Base-by-base conservation (phyloP, 2,329 filamentous ascomycete genomes). In the Ramichloridium luteum region DNA sequence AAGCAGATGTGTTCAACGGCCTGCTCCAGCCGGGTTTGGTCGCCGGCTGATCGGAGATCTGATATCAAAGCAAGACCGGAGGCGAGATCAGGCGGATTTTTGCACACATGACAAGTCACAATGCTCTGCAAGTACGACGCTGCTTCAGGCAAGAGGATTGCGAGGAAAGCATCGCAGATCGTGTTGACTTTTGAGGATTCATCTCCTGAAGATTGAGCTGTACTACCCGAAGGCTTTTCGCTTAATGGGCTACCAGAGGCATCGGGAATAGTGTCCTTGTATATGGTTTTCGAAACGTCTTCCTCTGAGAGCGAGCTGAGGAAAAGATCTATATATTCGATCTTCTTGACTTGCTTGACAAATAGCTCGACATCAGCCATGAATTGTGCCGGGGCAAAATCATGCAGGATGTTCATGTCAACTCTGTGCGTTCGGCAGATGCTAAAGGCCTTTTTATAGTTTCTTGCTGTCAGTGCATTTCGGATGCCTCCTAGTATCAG, bases 1-100 rank as follows among this genome's bases (percentile, higher is more conserved):
- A 98, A 98, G 65, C 85, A 96, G 38, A 98, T 94, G 50, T 98
- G 90, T 53, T 94, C 85, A 13, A 94, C 79, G 0, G 88, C 88
- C 54, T 78, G 79, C 45, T 96, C 88, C 0, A 84, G 83, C 43
- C 86, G 67, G 31, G 75, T 70, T 30, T 80, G 72, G 43, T 78
- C 70, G 34, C 70, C 67, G n/a, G 39, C 13, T 64, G 65, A 57
- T 45, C 68, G 63, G 20, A 98, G 61, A 32, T 76, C 70, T 3
- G 83, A 78, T 18, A 96, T 81, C 17, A 96, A 74, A 2, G 62
- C 62, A 30, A 98, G 64, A 3, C 85, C 90, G 38, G 88, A 78
- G 36, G 92, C 82, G 1, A 96, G 70, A 30, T 93, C 88, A 5
- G 90, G 85, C 1, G 90, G 90, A 3, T 67, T 72, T 55, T 96